phyloP scores from a whole-genome alignment of 805 yeast species.

The Metschnikowia baotianmanensis region DNA sequence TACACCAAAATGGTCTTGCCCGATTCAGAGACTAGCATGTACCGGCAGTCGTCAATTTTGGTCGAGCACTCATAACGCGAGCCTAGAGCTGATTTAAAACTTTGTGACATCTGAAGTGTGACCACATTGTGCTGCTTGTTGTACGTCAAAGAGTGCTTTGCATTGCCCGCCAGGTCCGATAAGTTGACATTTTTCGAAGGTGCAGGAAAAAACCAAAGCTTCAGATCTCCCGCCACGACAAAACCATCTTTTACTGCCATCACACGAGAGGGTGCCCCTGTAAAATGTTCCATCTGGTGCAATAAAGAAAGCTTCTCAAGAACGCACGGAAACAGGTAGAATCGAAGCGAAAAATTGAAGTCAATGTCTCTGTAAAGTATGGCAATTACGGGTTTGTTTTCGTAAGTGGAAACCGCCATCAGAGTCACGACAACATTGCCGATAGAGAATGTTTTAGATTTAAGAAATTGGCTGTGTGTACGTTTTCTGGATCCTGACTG shows the following conservation, averaged over 20 bases:
- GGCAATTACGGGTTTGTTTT: conserved; percentile 19
- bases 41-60: conserved; percentile 28
- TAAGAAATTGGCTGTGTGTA: not conserved
- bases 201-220: conserved; percentile 29
- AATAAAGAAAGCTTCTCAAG: conserved; percentile 10
- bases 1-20: conserved; percentile 31
- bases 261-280: conserved; percentile 29
- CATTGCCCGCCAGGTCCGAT: conserved; percentile 12
- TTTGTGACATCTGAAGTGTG: conserved; percentile 7
- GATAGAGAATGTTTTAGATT: conserved; percentile 10
- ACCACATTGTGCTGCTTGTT: conserved; percentile 7
- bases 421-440: conserved; percentile 15
- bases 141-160: conserved; percentile 10
- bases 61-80: conserved; percentile 12
- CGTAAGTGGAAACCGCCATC: conserved; percentile 5
- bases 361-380: conserved; percentile 35
- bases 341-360: conserved; percentile 31
- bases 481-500: not conserved
- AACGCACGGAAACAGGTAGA: conserved; percentile 20
- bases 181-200: not conserved
- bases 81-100: conserved; percentile 4
- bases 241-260: conserved; percentile 28
- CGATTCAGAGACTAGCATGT: conserved; percentile 26
- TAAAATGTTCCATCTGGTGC: conserved; percentile 28
- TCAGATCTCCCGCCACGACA: conserved; percentile 25